phyloP scores from a whole-genome alignment of 345 rosid species.

The Ceriops zippeliana region DNA sequence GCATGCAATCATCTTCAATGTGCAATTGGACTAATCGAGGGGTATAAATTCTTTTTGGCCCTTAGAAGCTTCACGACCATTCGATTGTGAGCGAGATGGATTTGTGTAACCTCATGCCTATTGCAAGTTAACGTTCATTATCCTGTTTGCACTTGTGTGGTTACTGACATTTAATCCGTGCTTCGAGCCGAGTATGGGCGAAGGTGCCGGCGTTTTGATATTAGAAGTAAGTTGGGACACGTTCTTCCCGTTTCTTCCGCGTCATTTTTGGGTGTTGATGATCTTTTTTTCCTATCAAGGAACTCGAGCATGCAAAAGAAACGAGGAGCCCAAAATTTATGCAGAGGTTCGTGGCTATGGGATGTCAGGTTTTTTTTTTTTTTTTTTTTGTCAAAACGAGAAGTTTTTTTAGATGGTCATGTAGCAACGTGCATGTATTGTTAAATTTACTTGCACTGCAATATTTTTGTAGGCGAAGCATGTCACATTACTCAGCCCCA shows the following conservation, averaged over 20 bases:
- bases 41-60: constrained; percentile 23
- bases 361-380: constrained; percentile 56
- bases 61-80: constrained; percentile 84
- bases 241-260: constrained; percentile 1
- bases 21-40: no score
- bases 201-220: constrained; percentile 80
- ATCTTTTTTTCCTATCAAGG: constrained; percentile 34
- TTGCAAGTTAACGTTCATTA: constrained; percentile 10
- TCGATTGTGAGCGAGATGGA: constrained; percentile 86
- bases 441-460: constrained; percentile 1
- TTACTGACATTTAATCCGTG: constrained; percentile 14
- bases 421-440: no score
- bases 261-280: not conserved
- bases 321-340: constrained; percentile 81
- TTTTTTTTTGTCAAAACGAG: not conserved
- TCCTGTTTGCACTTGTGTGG: not conserved
- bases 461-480: constrained; percentile 68
- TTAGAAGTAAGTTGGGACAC: constrained; percentile 61
- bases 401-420: no score
- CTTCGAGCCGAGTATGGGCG: constrained; percentile 71
- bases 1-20: no score
- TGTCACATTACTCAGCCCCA: constrained; percentile 92
- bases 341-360: constrained; percentile 95
- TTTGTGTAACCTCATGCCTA: constrained; percentile 67
- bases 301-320: constrained; percentile 85